Conservation (phyloP, 192 early-diverging fungal genomes). For the Mortierella claussenii region DNA sequence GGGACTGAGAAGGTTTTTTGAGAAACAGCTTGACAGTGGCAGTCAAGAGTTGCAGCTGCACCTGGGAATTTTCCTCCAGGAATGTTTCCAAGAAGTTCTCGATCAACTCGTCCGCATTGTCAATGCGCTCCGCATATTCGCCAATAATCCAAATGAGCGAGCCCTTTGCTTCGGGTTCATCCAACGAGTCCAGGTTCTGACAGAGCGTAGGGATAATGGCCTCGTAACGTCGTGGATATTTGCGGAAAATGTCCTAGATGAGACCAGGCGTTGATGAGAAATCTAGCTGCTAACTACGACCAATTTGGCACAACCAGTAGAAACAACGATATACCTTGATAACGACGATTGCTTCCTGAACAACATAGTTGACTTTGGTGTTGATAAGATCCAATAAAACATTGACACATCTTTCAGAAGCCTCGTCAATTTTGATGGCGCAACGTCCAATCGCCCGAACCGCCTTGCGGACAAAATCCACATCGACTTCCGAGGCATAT, state of each 20-base stretch:
- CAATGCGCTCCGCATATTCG: slow-evolving; percentile 92
- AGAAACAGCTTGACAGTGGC: slow-evolving; percentile 95
- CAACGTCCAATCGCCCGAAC: slow-evolving; percentile 94
- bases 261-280: not conserved
- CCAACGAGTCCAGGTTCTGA: slow-evolving; percentile 87
- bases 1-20: slow-evolving; percentile 85
- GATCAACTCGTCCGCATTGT: slow-evolving; percentile 84
- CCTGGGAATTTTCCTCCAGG: slow-evolving; percentile 83
- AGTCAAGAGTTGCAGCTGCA: slow-evolving; percentile 93
- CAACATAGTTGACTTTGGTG: slow-evolving; percentile 86
- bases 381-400: slow-evolving; percentile 91
- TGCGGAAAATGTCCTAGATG: slow-evolving; percentile 87
- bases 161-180: slow-evolving; percentile 92
- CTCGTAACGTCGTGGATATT: slow-evolving; percentile 91
- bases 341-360: slow-evolving; percentile 92
- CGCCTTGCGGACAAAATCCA: slow-evolving; percentile 95
- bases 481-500: slow-evolving; percentile 96
- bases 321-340: slow-evolving; percentile 71
- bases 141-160: slow-evolving; percentile 97
- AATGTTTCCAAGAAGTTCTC: slow-evolving; percentile 85
- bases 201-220: slow-evolving; percentile 88
- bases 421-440: slow-evolving; percentile 90
- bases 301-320: not conserved
- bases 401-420: slow-evolving; percentile 86
- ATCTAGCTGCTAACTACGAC: not conserved